phyloP scores from a whole-genome alignment of 1,284 basidiomycete species.

The Blastosporella zonata region DNA sequence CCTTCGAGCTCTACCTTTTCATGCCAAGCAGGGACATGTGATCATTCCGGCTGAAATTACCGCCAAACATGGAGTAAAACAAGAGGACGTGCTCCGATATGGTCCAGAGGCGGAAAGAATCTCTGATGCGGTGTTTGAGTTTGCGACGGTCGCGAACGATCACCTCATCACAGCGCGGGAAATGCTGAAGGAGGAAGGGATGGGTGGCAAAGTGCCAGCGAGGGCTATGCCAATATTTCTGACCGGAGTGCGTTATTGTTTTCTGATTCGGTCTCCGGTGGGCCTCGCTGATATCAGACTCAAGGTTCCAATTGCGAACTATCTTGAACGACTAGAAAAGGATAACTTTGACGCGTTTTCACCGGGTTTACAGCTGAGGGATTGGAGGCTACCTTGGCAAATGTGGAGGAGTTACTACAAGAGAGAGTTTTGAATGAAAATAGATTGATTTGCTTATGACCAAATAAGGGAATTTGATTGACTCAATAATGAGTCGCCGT shows the following conservation, averaged over 20 bases:
- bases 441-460: conserved; percentile 17
- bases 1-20: conserved; percentile 75
- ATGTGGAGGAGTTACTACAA: conserved; percentile 77
- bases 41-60: conserved; percentile 85
- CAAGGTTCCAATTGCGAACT: conserved; percentile 75
- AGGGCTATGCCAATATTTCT: conserved; percentile 78
- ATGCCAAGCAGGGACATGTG: conserved; percentile 70
- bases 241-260: conserved; percentile 58
- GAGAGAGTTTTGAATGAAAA: conserved; percentile 46
- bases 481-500: conserved; percentile 43
- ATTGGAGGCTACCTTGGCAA: conserved; percentile 86
- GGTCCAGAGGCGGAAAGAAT: conserved; percentile 64
- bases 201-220: conserved; percentile 58
- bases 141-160: conserved; percentile 90
- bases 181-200: conserved; percentile 59
- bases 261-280: conserved; percentile 4
- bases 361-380: conserved; percentile 63
- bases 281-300: conserved; percentile 6
- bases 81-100: conserved; percentile 82
- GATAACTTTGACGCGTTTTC: conserved; percentile 85
- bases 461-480: conserved; percentile 31
- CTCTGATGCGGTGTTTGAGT: conserved; percentile 81
- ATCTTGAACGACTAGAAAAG: conserved; percentile 72
- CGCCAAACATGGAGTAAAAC: conserved; percentile 74
- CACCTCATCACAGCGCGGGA: conserved; percentile 83